Base-by-base conservation (phyloP, 305 asterid genomes). In the Lippia alba region DNA sequence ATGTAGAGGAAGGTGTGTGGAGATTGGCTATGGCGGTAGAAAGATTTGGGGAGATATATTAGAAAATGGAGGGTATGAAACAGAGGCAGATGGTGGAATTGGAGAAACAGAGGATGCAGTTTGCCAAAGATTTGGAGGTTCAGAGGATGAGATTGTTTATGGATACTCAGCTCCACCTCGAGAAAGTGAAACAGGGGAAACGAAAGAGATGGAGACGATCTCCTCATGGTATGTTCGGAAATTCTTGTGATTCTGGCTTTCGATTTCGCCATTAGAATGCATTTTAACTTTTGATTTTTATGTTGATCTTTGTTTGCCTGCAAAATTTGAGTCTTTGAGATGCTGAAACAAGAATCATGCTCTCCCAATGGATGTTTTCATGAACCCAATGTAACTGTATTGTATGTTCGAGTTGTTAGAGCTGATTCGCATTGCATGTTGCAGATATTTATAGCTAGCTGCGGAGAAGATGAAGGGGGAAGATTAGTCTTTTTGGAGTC, bases 51-150 rank as follows among this genome's bases (percentile, higher is more conserved):
- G 92, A 89, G 75, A 81, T 83, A 54, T 93, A 87, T 32, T 91
- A 93, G 88, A 89, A 85, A 73, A 95, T 93, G 68, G 98, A 93
- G 80, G 74, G 77, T 51, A 84, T 85, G 95, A 93, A 91, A 71
- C 96, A 89, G 89, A 87, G 84, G 75, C 97, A 91, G 80, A 89
- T 89, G 88, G 79, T 91, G 76, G 98, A 93, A 78, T 61, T 93
- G 82, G 98, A 93, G 86, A 93, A 93, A 79, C 94, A 91, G 86
- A 86, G 97, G 85, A 91, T 93, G 94, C 95, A 87, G 79, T 87
- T 93, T 79, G 87, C 95, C 7, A 91, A 87, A 76, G 97, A 93
- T 78, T 80, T 93, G 83, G 98, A 93, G 84, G 94, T 91, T 59
- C 98, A 91, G 83, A 89, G 97, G 84, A 93, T 93, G 96, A 85